Base-by-base conservation (phyloP, 495 filamentous ascomycete genomes). In the Aspergillus olivimuriae region DNA sequence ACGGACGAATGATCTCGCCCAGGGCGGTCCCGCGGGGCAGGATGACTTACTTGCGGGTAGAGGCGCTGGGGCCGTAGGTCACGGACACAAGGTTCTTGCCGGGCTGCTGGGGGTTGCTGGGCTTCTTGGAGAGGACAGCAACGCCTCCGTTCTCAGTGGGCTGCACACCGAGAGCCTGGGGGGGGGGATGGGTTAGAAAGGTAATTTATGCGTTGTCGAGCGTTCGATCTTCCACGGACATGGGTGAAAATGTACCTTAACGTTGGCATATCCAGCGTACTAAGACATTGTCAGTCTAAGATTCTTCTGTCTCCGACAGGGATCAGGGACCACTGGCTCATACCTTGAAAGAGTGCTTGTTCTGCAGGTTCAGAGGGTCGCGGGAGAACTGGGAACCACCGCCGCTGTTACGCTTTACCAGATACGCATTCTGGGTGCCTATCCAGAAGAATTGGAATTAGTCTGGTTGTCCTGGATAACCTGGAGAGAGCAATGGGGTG, bases 261-360 rank as follows among this genome's bases (percentile, higher is more conserved):
- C 81, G 72, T 94, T 94, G 60, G 89, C 78, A 64, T 84, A 89
- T 50, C 92, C 92, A 48, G 87, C 84, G 69, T 94, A 81, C 87
- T 91, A 63, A 50, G n/a, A n/a, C n/a, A n/a, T n/a, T n/a, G n/a
- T n/a, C n/a, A n/a, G n/a, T n/a, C n/a, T n/a, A n/a, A n/a, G n/a
- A n/a, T n/a, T n/a, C n/a, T n/a, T n/a, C n/a, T n/a, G n/a, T n/a
- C n/a, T n/a, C n/a, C n/a, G n/a, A n/a, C n/a, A n/a, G n/a, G n/a
- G n/a, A n/a, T n/a, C n/a, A n/a, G n/a, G n/a, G n/a, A n/a, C n/a
- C n/a, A 17, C 22, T 37, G 8, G 20, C 11, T 46, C 56, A 30
- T 74, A 92, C 89, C 84, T 94, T 98, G 75, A 87, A 86, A 39
- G 77, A 81, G 69, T 95, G 83, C 66, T 84, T 73, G 81, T 96